phyloP scores from a whole-genome alignment of 2,329 filamentous ascomycete species.

The Taxawa tesnikishii region DNA sequence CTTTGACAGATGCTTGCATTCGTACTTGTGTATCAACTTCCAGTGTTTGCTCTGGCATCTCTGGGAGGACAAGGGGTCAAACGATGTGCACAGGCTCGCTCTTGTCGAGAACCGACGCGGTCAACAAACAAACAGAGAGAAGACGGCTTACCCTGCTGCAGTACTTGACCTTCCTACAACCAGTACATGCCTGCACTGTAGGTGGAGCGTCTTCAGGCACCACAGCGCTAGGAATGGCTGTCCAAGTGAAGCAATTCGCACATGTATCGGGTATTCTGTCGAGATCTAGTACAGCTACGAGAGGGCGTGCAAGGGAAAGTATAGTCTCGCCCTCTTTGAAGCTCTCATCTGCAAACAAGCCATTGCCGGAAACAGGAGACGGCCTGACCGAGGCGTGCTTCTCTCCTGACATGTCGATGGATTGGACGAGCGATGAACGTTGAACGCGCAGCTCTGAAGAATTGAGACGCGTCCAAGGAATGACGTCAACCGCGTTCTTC shows the following conservation, averaged over 20 bases:
- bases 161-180: conserved; percentile 46
- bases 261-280: conserved; percentile 41
- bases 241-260: conserved; percentile 42
- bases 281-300: conserved; percentile 42
- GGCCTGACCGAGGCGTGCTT: conserved; percentile 8
- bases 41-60: conserved; percentile 47
- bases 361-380: conserved; percentile 30
- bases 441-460: too few relatives aligned
- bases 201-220: conserved; percentile 11
- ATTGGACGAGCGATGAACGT: too few relatives aligned
- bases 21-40: conserved; percentile 45
- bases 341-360: conserved; percentile 40
- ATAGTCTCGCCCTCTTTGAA: conserved; percentile 38
- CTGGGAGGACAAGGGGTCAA: conserved; percentile 20
- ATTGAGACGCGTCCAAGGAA: too few relatives aligned
- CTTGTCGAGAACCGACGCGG: neutral
- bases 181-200: conserved; percentile 41
- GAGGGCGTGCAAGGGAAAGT: conserved; percentile 35
- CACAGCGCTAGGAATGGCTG: conserved; percentile 19
- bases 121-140: neutral
- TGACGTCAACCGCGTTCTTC: too few relatives aligned
- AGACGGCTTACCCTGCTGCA: conserved; percentile 41
- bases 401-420: too few relatives aligned
- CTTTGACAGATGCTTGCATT: conserved; percentile 42
- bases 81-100: too few relatives aligned